These are phyloP conservation scores for Candida patagonica DNA, from an alignment of 805 yeast genomes.

Conservation along the genomic window DNA sequence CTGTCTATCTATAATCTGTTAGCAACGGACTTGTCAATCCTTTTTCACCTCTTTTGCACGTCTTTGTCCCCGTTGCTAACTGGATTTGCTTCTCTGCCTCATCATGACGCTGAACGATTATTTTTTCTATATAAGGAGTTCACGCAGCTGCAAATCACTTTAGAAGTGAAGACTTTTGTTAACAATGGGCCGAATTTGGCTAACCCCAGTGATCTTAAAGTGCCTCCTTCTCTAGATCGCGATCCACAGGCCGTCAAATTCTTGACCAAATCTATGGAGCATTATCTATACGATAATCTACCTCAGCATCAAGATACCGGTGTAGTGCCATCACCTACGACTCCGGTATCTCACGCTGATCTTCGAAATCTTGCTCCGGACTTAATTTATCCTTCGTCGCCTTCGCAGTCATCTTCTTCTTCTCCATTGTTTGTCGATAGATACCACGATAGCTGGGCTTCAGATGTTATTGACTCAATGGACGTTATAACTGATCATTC, in stretches of 20 bases:
- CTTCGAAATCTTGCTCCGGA: not conserved
- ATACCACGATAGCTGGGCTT: slow-evolving; percentile 1
- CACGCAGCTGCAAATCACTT: slow-evolving; percentile 14
- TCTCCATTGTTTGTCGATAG: not conserved
- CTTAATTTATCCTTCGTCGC: not conserved
- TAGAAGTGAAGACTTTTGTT: slow-evolving; percentile 10
- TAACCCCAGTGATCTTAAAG: slow-evolving; percentile 5
- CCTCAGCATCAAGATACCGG: too few relatives aligned
- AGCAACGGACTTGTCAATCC: slow-evolving; percentile 13
- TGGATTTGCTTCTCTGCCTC: slow-evolving; percentile 11
- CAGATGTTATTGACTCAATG: not conserved
- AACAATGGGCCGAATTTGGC: slow-evolving; percentile 10
- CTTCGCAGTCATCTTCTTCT: not conserved
- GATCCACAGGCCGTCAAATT: slow-evolving; percentile 5
- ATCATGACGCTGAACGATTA: slow-evolving; percentile 15
- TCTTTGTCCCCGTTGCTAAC: slow-evolving; percentile 11
- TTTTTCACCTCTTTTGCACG: slow-evolving; percentile 10
- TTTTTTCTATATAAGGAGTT: slow-evolving; percentile 15
- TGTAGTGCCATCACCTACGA: too few relatives aligned
- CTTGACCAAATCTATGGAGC: slow-evolving; percentile 13
- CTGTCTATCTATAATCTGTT: slow-evolving; percentile 10
- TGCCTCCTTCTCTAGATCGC: slow-evolving; percentile 10
- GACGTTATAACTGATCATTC: not conserved
- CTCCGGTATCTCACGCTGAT: not conserved
- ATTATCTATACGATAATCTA: slow-evolving; percentile 8